phyloP scores from a whole-genome alignment of 1,284 basidiomycete genomes.

The Cryptococcus wingfieldii region DNA sequence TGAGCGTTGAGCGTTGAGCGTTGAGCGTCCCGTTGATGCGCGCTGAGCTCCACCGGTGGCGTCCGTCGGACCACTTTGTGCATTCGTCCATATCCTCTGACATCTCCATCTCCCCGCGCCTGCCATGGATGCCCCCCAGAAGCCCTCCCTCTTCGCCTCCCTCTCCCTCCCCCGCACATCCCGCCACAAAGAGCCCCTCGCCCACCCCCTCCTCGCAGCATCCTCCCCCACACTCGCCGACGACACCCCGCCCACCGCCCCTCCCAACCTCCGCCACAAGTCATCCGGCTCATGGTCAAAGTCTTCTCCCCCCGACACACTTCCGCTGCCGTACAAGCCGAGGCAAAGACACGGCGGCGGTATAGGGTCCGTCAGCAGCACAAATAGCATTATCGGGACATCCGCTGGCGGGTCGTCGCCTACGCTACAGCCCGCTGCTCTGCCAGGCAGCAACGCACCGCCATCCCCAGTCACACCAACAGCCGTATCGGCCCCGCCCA shows the following conservation, averaged over 20 bases:
- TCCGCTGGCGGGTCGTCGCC: constrained; percentile 5
- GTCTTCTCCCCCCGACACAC: neutral
- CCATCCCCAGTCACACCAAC: constrained; percentile 9
- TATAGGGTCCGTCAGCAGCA: constrained; percentile 23
- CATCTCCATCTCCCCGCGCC: neutral
- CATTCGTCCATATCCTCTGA: too few species aligned
- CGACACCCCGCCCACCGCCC: neutral
- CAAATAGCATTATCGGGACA: constrained; percentile 13
- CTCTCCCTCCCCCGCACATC: constrained; percentile 30
- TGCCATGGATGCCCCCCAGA: constrained; percentile 6
- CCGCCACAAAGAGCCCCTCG: constrained; percentile 26
- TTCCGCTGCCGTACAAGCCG: constrained; percentile 39
- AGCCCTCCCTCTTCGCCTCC: constrained; percentile 35
- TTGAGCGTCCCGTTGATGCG: too few species aligned
- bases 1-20: too few species aligned
- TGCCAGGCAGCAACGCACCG: neutral
- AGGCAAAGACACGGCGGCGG: constrained; percentile 35
- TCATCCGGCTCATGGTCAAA: constrained; percentile 12
- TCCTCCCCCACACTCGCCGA: constrained; percentile 29
- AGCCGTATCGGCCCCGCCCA: constrained; percentile 13
- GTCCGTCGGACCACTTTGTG: too few species aligned
- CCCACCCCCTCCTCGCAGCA: constrained; percentile 42
- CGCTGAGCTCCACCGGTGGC: too few species aligned
- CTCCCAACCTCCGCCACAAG: constrained; percentile 1
- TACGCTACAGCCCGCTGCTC: constrained; percentile 1